phyloP scores from a whole-genome alignment of 257 asterid genomes.

The Jaltomata sinuosa region DNA sequence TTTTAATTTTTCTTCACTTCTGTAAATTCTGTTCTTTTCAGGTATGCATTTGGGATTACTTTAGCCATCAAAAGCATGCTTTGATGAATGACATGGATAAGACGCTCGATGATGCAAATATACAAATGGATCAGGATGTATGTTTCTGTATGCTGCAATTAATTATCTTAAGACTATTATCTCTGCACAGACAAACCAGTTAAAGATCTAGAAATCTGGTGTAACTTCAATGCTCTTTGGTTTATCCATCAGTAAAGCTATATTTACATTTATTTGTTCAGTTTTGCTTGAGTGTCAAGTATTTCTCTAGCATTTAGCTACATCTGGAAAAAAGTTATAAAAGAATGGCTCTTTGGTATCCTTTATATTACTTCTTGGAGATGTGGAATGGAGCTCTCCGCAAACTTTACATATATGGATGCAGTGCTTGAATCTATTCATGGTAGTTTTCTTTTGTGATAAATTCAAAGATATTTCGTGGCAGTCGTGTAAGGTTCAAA shows the following conservation, averaged over 20 bases:
- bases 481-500: not conserved
- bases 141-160: conserved; percentile 29
- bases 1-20: not conserved
- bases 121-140: conserved; percentile 99
- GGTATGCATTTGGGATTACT: conserved; percentile 91
- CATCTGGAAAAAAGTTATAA: not conserved
- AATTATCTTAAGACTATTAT: conserved; percentile 5
- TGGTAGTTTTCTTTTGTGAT: not conserved
- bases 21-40: conserved; percentile 16
- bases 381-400: not conserved
- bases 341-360: not conserved
- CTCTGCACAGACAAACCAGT: not conserved
- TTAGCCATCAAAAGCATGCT: conserved; percentile 77
- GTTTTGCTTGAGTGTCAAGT: not conserved
- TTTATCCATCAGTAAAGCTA: not conserved
- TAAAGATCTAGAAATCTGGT: conserved; percentile 4
- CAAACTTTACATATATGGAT: not conserved
- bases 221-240: conserved; percentile 5
- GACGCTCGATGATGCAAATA: conserved; percentile 92
- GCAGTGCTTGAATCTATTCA: not conserved
- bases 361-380: not conserved
- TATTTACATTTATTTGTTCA: not conserved
- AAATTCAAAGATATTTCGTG: not conserved
- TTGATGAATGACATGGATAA: conserved; percentile 94
- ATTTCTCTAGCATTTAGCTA: not conserved